phyloP scores from a whole-genome alignment of 768 basidiomycete species.

The Porpolomopsis calyptriformis region DNA sequence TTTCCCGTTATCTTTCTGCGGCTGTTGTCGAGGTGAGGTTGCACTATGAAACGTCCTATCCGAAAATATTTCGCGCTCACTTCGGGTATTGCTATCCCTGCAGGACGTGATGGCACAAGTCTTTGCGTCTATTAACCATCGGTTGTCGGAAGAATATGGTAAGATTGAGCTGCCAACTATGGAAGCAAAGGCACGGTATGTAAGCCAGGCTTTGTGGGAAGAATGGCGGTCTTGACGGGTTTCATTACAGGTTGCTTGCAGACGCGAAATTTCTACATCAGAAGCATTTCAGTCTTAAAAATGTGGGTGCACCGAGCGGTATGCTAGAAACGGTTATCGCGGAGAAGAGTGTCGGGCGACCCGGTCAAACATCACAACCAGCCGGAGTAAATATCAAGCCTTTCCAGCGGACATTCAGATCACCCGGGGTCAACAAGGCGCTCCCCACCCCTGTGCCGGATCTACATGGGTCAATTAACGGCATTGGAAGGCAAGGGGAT shows the following conservation, averaged over 20 bases:
- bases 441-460: slow-evolving; percentile 20
- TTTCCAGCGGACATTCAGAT: slow-evolving; percentile 33
- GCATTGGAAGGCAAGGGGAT: slow-evolving; percentile 2
- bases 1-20: slow-evolving; percentile 77
- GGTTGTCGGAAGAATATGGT: slow-evolving; percentile 77
- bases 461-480: background rate
- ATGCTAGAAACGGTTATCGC: slow-evolving; percentile 81
- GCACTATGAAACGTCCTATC: slow-evolving; percentile 1
- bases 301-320: slow-evolving; percentile 56
- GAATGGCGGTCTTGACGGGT: background rate
- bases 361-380: slow-evolving; percentile 13
- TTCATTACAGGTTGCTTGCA: slow-evolving; percentile 50
- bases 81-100: slow-evolving; percentile 9
- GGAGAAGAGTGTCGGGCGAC: slow-evolving; percentile 56
- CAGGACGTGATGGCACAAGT: slow-evolving; percentile 94
- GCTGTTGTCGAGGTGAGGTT: slow-evolving; percentile 71
- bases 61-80: slow-evolving; percentile 7
- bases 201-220: background rate
- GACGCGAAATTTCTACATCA: slow-evolving; percentile 72
- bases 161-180: slow-evolving; percentile 73
- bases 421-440: slow-evolving; percentile 26
- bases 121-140: slow-evolving; percentile 84
- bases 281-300: slow-evolving; percentile 65
- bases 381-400: slow-evolving; percentile 16
- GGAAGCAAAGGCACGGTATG: slow-evolving; percentile 76